Evolutionary conservation across 805 yeast species (phyloP), one percentile per base, ranked within the genome.

Genomic region (Candida sphagnicola): DNA sequence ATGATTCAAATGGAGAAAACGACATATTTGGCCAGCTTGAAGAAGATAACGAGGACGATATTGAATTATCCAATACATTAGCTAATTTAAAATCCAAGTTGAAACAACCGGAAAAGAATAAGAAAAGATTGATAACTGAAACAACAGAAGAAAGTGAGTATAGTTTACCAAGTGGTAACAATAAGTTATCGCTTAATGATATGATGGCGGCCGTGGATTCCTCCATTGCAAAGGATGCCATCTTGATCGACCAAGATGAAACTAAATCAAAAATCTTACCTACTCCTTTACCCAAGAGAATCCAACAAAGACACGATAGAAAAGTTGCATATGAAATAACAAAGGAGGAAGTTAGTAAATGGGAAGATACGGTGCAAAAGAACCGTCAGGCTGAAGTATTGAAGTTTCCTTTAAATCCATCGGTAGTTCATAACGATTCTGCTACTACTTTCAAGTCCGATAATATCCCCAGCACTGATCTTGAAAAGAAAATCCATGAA

Each of bases 261-360:
- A 49, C 44, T 15, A 46, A 62, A 26, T 41, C 59, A 13, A 70
- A 71, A 44, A 72, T 91, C 1, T 63, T 88, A 35, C 75, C 83
- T 0, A 81, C 88, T 10, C 97, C 98, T 2, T 70, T 89, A 39
- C 96, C 97, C 1, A 77, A 79, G 51, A 78, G 95, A 48, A 80
- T 91, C 39, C 95, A 89, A 61, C 77, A 85, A 50, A 78, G 93
- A 55, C 76, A 83, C 48, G 96, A 90, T 50, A 76, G 98, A 55
- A 74, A 72, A 41, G 97, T 91, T 2, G 98, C 99, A 0, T 90
- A 85, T 57, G 95, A 86, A 41, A 75, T 93, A 24, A 80, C 96
- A 32, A 88, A 82, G 49, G 84, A 82, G 31, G 95, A 93, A 56
- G 85, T 91, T 4, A 73, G 78, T 42, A 85, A 83, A 60, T 93